These are phyloP conservation scores for Heliamphora exappendiculata DNA, from an alignment of 148 eudicot species.

Conservation along the genomic window DNA sequence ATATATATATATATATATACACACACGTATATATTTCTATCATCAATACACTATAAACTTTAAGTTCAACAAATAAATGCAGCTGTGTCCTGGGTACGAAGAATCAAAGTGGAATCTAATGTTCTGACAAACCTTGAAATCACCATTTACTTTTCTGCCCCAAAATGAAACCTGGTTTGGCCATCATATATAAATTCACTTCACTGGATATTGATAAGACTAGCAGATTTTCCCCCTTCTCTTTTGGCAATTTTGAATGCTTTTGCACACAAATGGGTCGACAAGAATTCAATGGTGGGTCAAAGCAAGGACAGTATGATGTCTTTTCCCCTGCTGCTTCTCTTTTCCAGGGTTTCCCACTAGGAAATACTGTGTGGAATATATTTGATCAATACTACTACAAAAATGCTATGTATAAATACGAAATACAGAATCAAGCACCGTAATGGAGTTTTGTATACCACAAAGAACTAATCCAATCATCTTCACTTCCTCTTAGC, in stretches of 20 bases:
- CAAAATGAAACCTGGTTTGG: background rate
- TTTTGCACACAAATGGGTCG: conserved; percentile 23
- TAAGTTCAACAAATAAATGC: background rate
- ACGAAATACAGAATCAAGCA: too few relatives aligned
- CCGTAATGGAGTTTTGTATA: background rate
- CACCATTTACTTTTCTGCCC: background rate
- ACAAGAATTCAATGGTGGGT: conserved; percentile 80
- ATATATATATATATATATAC: too few relatives aligned
- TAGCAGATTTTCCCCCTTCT: background rate
- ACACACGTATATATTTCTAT: too few relatives aligned
- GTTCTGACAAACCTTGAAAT: conserved; percentile 6
- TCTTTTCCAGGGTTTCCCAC: conserved; percentile 21
- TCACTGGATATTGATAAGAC: background rate
- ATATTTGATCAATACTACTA: background rate
- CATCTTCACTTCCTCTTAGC: background rate
- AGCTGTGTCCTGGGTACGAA: background rate
- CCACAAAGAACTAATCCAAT: background rate
- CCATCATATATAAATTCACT: conserved; percentile 1
- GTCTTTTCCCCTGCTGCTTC: conserved; percentile 27
- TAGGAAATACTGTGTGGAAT: background rate
- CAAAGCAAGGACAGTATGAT: conserved; percentile 31
- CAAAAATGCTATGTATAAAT: too few relatives aligned
- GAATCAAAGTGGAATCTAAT: background rate
- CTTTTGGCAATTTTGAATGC: conserved; percentile 9
- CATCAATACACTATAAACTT: background rate